These are phyloP conservation scores for Sequoia sempervirens DNA, from an alignment of 75 land plant genomes.

Conservation along the genomic window DNA sequence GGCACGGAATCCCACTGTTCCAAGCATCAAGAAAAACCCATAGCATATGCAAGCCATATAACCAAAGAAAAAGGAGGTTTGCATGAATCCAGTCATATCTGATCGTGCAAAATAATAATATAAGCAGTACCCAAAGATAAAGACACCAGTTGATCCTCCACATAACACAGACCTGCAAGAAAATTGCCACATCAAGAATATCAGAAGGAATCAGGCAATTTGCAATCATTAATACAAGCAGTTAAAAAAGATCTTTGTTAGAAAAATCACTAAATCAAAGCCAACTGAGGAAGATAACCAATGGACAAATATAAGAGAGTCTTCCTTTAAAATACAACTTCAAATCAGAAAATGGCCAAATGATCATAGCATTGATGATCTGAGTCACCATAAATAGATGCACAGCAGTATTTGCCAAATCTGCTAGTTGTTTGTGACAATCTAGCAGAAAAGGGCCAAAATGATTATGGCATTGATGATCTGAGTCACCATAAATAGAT, in stretches of 20 bases:
- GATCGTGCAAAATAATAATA: conserved; percentile 55
- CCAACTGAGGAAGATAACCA: neutral
- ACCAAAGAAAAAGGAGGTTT: conserved; percentile 62
- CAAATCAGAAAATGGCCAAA: neutral
- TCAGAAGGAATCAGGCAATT: neutral
- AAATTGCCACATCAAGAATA: neutral
- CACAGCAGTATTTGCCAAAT: too few relatives aligned
- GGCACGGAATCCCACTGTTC: conserved; percentile 53
- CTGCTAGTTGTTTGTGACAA: too few relatives aligned
- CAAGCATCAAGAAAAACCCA: conserved; percentile 63
- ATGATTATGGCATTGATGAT: too few relatives aligned
- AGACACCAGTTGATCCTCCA: conserved; percentile 62
- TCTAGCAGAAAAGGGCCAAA: too few relatives aligned
- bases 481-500: neutral
- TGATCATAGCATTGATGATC: neutral
- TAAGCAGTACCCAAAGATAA: conserved; percentile 54
- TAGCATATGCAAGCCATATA: conserved; percentile 67
- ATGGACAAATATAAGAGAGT: neutral
- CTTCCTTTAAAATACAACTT: neutral
- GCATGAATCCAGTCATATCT: conserved; percentile 71
- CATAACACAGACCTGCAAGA: conserved; percentile 51
- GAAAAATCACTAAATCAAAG: neutral
- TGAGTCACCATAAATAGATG: neutral
- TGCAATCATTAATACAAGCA: neutral
- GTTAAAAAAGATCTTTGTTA: neutral